phyloP scores from a whole-genome alignment of 2,329 filamentous ascomycete genomes.

The Nectriaceae sp. region DNA sequence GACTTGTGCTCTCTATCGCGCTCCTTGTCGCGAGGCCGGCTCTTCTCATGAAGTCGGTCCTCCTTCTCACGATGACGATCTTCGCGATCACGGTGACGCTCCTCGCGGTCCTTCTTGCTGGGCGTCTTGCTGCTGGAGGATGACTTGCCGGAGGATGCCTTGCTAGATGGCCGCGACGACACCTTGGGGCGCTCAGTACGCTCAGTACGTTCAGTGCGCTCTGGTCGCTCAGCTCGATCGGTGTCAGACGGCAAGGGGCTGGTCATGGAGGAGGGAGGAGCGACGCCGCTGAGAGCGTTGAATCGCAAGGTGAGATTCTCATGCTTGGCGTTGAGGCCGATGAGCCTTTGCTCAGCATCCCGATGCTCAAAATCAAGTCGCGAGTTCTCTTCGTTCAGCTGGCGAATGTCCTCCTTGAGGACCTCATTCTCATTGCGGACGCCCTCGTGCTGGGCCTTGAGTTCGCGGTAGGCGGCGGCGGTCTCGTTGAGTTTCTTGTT shows the following conservation, averaged over 20 bases:
- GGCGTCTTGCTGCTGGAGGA: constrained; percentile 19
- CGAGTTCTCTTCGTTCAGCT: constrained; percentile 28
- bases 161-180: constrained; percentile 28
- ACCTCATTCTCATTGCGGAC: constrained; percentile 25
- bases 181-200: constrained; percentile 20
- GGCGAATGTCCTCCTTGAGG: constrained; percentile 23
- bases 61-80: constrained; percentile 24
- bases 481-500: constrained; percentile 20
- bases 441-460: constrained; percentile 29
- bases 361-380: constrained; percentile 24
- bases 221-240: constrained; percentile 1
- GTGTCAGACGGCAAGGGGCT: constrained; percentile 26
- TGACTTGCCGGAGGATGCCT: constrained; percentile 24
- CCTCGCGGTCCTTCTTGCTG: constrained; percentile 26
- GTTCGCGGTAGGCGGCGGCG: constrained; percentile 18
- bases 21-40: constrained; percentile 23
- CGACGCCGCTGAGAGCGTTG: constrained; percentile 26
- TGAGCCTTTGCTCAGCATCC: constrained; percentile 11
- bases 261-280: constrained; percentile 23
- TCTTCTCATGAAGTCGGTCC: constrained; percentile 9
- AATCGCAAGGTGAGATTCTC: constrained; percentile 32
- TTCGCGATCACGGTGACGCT: constrained; percentile 16
- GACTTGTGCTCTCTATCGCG: constrained; percentile 28
- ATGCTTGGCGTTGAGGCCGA: constrained; percentile 27
- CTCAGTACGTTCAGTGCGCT: not conserved